phyloP scores from a whole-genome alignment of 805 yeast species.

The Lachancea kluyveri region DNA sequence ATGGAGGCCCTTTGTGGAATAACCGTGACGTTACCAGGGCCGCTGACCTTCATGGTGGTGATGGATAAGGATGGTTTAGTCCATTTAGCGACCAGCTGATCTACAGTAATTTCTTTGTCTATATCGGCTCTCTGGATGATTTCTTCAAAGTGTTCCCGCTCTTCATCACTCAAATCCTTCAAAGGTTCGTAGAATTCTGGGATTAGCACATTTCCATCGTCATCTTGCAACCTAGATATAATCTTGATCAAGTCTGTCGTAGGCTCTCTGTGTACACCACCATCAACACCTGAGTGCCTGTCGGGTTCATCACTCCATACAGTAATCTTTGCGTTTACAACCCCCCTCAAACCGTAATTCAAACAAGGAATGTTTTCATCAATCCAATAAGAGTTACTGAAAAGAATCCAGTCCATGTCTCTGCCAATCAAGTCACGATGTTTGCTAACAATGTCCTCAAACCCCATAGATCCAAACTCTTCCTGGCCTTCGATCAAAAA shows the following conservation, averaged over 20 bases:
- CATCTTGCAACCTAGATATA: constrained; percentile 55
- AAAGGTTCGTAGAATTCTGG: constrained; percentile 73
- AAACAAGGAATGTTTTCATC: constrained; percentile 85
- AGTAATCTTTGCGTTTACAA: constrained; percentile 69
- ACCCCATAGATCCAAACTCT: constrained; percentile 87
- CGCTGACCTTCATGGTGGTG: constrained; percentile 79
- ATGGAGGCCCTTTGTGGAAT: constrained; percentile 80
- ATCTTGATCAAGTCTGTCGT: constrained; percentile 76
- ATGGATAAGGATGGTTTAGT: constrained; percentile 82
- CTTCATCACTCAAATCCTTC: constrained; percentile 48
- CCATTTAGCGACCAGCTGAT: constrained; percentile 75
- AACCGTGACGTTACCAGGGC: constrained; percentile 84
- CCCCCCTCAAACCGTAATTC: constrained; percentile 92
- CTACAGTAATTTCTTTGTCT: constrained; percentile 29
- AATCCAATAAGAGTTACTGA: constrained; percentile 92
- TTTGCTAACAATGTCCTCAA: constrained; percentile 55
- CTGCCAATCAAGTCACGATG: constrained; percentile 53
- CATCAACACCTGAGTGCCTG: constrained; percentile 94
- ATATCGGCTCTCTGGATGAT: constrained; percentile 41
- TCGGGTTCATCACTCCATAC: constrained; percentile 74
- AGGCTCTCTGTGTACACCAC: constrained; percentile 87
- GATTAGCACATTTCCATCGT: constrained; percentile 49
- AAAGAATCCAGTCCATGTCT: constrained; percentile 76
- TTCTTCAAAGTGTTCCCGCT: constrained; percentile 53
- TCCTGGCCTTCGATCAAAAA: constrained; percentile 94